Evolutionary conservation across 2,329 filamentous ascomycete species (phyloP).

Genomic region (Scytalidium lignicola): DNA sequence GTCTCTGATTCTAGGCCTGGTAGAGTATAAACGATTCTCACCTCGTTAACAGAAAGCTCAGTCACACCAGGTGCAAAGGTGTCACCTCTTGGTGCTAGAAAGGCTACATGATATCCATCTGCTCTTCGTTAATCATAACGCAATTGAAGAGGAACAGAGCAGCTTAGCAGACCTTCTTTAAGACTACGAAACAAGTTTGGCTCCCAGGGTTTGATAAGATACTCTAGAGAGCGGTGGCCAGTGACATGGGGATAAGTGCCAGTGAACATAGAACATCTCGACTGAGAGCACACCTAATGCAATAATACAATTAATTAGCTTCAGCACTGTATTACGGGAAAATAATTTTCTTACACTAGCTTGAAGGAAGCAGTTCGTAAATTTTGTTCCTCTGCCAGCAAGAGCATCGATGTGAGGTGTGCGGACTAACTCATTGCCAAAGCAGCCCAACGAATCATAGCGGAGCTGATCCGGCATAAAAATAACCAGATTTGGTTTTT

Average conservation of each 20-base stretch:
- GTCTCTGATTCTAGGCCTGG: too few relatives aligned
- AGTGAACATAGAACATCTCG: slow-evolving; percentile 42
- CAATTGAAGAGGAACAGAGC: too few relatives aligned
- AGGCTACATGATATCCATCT: slow-evolving; percentile 41
- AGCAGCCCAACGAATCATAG: slow-evolving; percentile 37
- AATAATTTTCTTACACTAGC: slow-evolving; percentile 34
- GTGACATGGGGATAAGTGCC: slow-evolving; percentile 40
- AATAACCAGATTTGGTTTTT: slow-evolving; percentile 33
- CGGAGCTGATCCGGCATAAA: slow-evolving; percentile 46
- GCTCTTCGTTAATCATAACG: too few relatives aligned
- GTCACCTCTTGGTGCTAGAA: slow-evolving; percentile 36
- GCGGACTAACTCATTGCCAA: slow-evolving; percentile 21
- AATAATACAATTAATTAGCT: too few relatives aligned
- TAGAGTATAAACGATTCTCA: too few relatives aligned
- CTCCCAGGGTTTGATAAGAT: slow-evolving; percentile 44
- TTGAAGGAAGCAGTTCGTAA: slow-evolving; percentile 41
- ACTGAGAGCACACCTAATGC: slow-evolving; percentile 36
- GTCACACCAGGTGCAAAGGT: slow-evolving; percentile 38
- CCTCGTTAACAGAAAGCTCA: slow-evolving; percentile 18
- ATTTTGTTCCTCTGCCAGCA: slow-evolving; percentile 30
- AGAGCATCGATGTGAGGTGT: slow-evolving; percentile 40
- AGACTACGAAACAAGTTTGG: slow-evolving; percentile 40
- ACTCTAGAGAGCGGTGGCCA: slow-evolving; percentile 40
- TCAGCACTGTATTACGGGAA: too few relatives aligned
- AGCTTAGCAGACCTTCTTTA: slow-evolving; percentile 25